phyloP scores from a whole-genome alignment of 2,329 filamentous ascomycete genomes.

The Biscogniauxia sp. region DNA sequence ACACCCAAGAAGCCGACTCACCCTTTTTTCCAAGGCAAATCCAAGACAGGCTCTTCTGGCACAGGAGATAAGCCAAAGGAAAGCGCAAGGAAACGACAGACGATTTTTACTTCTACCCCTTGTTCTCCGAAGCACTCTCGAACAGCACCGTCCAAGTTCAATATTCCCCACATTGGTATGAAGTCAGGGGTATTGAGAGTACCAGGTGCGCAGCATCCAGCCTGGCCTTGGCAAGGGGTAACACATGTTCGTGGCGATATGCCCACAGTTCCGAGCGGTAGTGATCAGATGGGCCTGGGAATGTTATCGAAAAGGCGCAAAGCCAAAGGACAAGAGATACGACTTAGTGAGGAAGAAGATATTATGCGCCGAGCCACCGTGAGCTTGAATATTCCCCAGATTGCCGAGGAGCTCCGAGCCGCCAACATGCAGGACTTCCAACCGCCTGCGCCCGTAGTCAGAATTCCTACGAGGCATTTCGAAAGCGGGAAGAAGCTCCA shows the following conservation, averaged over 20 bases:
- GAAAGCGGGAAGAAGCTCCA: conserved; percentile 57
- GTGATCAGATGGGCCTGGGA: not conserved
- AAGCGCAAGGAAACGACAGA: conserved; percentile 31
- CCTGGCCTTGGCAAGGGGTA: conserved; percentile 69
- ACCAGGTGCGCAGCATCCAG: conserved; percentile 63
- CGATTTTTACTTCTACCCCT: conserved; percentile 52
- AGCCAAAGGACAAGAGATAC: conserved; percentile 48
- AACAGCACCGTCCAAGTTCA: conserved; percentile 28
- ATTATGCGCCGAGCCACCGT: conserved; percentile 36
- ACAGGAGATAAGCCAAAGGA: conserved; percentile 21
- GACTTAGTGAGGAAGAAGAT: conserved; percentile 41
- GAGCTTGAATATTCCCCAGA: conserved; percentile 39
- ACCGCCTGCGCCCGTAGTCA: conserved; percentile 47
- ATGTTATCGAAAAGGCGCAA: conserved; percentile 37
- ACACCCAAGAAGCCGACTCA: conserved; percentile 35
- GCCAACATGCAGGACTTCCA: conserved; percentile 40
- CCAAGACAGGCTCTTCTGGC: conserved; percentile 27
- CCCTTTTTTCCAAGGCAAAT: conserved; percentile 67
- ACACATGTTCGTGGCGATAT: conserved; percentile 57
- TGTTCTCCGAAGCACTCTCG: conserved; percentile 47
- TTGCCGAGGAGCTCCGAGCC: conserved; percentile 33
- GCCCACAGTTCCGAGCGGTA: not conserved
- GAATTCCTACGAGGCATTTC: conserved; percentile 55
- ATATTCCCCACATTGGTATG: conserved; percentile 43
- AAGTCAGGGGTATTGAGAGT: conserved; percentile 52